Evolutionary conservation across 352 stramenopile species (phyloP).

Genomic region (Phytophthora aleatoria): DNA sequence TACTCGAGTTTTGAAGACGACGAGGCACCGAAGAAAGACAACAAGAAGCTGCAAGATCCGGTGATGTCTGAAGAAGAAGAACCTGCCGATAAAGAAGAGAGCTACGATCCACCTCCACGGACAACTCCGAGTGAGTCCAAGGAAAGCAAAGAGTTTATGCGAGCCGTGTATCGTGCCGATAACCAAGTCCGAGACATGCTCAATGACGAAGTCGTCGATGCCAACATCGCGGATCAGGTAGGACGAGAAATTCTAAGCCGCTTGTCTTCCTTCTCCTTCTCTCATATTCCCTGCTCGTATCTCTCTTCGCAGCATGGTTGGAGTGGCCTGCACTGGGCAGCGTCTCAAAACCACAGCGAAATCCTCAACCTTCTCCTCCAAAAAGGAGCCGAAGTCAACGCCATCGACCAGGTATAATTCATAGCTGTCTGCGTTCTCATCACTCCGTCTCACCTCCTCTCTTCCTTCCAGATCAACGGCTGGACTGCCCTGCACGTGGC

Average conservation of each 20-base stretch:
- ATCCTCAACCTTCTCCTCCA: constrained; percentile 57
- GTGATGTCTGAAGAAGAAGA: constrained; percentile 10
- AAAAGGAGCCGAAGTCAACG: constrained; percentile 48
- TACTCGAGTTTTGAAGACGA: constrained; percentile 72
- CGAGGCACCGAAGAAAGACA: constrained; percentile 7
- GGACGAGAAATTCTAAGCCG: neutral
- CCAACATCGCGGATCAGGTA: constrained; percentile 66
- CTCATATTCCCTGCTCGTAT: constrained; percentile 1
- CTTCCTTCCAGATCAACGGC: constrained; percentile 47
- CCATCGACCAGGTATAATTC: constrained; percentile 55
- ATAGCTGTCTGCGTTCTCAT: neutral
- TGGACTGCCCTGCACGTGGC: constrained; percentile 78
- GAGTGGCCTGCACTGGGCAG: constrained; percentile 80
- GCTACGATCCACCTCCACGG: constrained; percentile 31
- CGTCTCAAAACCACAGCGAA: constrained; percentile 63
- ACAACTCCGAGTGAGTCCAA: constrained; percentile 57
- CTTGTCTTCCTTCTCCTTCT: neutral
- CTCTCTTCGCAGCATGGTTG: constrained; percentile 60
- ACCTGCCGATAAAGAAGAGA: constrained; percentile 25
- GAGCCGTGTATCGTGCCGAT: constrained; percentile 66
- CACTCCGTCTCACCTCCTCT: neutral
- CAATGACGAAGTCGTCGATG: constrained; percentile 46
- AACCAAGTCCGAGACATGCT: constrained; percentile 61
- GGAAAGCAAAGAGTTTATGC: constrained; percentile 65
- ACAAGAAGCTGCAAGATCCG: constrained; percentile 19